Conservation (phyloP, 257 asterid genomes). For the Solanum appendiculatum region DNA sequence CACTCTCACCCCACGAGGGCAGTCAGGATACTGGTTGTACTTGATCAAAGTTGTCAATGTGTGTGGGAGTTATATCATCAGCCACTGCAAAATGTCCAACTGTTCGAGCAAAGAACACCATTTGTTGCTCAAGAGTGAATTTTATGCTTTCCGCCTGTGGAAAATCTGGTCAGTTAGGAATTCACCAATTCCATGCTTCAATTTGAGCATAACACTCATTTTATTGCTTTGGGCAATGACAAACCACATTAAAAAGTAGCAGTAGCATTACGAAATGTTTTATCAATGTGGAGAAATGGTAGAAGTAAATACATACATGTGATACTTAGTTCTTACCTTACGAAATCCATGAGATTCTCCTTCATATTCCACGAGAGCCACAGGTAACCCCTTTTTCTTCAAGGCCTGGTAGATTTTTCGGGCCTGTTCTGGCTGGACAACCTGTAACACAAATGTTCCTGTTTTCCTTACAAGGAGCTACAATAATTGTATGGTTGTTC, state of each 20-base stretch:
- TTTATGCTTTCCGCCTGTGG: slow-evolving; percentile 83
- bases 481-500: not conserved
- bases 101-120: slow-evolving; percentile 83
- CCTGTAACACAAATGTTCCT: slow-evolving; percentile 23
- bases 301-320: not conserved
- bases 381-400: slow-evolving; percentile 81
- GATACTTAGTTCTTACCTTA: slow-evolving; percentile 35
- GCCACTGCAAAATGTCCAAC: slow-evolving; percentile 63
- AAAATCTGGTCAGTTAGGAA: not conserved
- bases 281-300: not conserved
- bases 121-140: slow-evolving; percentile 85
- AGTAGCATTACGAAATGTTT: not conserved
- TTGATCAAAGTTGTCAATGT: slow-evolving; percentile 61
- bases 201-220: not conserved
- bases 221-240: not conserved
- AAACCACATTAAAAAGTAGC: not conserved
- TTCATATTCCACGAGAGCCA: slow-evolving; percentile 82
- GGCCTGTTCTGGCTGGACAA: slow-evolving; percentile 80
- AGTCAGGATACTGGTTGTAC: not conserved
- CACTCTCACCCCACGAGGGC: not conserved
- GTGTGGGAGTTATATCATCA: slow-evolving; percentile 60
- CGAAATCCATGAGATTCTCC: slow-evolving; percentile 96
- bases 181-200: not conserved
- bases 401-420: slow-evolving; percentile 72
- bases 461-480: not conserved